Conservation (phyloP, 108 stramenopile species). For the Stephanodiscus minutulus region DNA sequence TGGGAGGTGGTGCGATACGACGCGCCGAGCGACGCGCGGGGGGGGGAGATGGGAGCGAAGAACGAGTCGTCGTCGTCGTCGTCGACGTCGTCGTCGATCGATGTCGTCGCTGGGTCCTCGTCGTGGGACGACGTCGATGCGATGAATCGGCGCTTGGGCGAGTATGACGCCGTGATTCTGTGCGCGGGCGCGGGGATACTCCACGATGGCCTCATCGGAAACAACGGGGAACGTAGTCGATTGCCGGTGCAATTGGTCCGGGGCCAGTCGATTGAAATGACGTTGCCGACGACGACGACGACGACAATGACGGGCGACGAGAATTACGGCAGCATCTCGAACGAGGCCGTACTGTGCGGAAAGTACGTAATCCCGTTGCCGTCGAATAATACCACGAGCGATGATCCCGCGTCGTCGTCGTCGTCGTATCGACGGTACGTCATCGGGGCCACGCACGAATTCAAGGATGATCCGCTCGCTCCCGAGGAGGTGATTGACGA, state of each 20-base stretch:
- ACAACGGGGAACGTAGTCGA: conserved; percentile 8
- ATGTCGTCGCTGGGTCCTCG: too few relatives aligned
- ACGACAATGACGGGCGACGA: conserved; percentile 2
- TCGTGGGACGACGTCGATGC: conserved; percentile 16
- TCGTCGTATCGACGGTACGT: conserved; percentile 32
- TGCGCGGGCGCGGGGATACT: conserved; percentile 77
- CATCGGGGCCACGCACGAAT: conserved; percentile 90
- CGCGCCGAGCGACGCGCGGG: too few relatives aligned
- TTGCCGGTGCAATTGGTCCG: conserved; percentile 75
- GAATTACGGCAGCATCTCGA: not conserved
- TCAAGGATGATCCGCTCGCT: conserved; percentile 48
- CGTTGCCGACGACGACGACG: conserved; percentile 9
- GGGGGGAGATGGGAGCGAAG: too few relatives aligned
- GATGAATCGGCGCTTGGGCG: conserved; percentile 20
- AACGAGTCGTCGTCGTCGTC: too few relatives aligned
- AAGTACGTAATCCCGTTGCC: conserved; percentile 81
- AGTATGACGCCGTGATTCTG: conserved; percentile 62
- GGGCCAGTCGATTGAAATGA: conserved; percentile 84
- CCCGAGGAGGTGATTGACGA: conserved; percentile 53
- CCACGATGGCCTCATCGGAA: conserved; percentile 33
- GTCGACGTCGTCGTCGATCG: too few relatives aligned
- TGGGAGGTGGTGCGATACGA: conserved; percentile 28
- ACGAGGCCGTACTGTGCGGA: conserved; percentile 69
- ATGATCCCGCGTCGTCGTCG: too few relatives aligned
- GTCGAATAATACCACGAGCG: conserved; percentile 11